Base-by-base conservation (phyloP, 345 rosid genomes). In the Euphorbia peplus region DNA sequence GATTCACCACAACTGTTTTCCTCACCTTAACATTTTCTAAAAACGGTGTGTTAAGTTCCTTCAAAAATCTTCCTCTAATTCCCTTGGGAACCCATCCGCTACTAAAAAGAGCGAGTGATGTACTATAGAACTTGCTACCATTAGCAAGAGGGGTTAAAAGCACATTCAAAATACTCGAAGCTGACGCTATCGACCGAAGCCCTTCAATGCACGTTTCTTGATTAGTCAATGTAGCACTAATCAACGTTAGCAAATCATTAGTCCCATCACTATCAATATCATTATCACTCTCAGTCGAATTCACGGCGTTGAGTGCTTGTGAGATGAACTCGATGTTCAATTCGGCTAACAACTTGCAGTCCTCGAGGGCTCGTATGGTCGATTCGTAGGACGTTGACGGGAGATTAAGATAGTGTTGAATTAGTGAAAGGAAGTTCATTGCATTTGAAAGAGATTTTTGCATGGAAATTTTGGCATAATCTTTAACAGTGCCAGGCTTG, bases 181-280 rank as follows among this genome's bases (percentile, higher is more conserved):
- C 21, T 9, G 78, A 46, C 0, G 54, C 16, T 3, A 50, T 30
- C 0, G 59, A 24, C 19, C 64, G 60, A 5, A 81, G 75, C 47
- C 87, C 76, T 66, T 83, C 83, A 12, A 63, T 10, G 51, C 87
- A 81, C 8, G 81, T 81, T 50, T 78, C 74, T 12, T 54, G 70
- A 63, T 79, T 76, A 29, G 87, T 83, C 70, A 83, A 50, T 19
- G 73, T 26, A 24, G 85, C 87, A 69, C 83, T 81, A 32, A 83
- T 74, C 54, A 74, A 30, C 18, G 81, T 69, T 24, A 76, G 73
- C 39, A 64, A 30, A 53, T 79, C 83, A 21, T 30, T 35, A 25
- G 78, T 79, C 63, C 14, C 28, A 30, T 51, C 29, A 25, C 74
- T 71, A 24, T 10, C 63, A 25, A 76, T 71, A 24, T 10, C 63